phyloP scores from a whole-genome alignment of 768 basidiomycete species.

The Kwoniella pini region DNA sequence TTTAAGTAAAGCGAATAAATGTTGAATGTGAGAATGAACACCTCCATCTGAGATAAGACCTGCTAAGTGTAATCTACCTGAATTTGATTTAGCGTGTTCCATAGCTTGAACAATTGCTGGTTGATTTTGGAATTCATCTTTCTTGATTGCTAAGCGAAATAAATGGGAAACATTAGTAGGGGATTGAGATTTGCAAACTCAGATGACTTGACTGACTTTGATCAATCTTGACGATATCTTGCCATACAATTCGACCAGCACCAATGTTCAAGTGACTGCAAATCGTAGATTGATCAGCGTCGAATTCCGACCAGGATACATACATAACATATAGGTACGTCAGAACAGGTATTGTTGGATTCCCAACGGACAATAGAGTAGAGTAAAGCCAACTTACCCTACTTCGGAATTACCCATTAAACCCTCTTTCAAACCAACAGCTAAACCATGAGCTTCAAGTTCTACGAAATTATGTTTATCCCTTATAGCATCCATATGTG shows the following conservation, averaged over 20 bases:
- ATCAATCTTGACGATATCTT: constrained; percentile 95
- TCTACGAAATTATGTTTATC: constrained; percentile 71
- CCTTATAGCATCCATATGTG: constrained; percentile 84
- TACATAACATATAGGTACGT: no score
- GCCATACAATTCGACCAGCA: constrained; percentile 93
- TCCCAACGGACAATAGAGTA: no score
- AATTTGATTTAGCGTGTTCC: constrained; percentile 76
- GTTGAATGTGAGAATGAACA: constrained; percentile 92
- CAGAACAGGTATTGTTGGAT: no score
- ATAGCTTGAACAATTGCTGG: constrained; percentile 69
- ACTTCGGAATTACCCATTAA: constrained; percentile 99
- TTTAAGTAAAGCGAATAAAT: constrained; percentile 86
- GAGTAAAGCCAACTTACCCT: constrained; percentile 71
- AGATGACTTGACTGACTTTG: no score
- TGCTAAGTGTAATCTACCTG: constrained; percentile 81
- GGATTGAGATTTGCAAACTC: no score
- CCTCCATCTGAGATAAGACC: constrained; percentile 94
- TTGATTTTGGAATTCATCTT: constrained; percentile 79
- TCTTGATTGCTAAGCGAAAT: constrained; percentile 67
- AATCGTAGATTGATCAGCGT: no score
- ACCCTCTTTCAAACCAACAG: constrained; percentile 87
- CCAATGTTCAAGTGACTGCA: constrained; percentile 90
- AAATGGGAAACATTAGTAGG: background rate
- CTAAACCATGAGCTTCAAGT: constrained; percentile 81
- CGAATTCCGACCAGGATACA: no score